phyloP scores from a whole-genome alignment of 495 filamentous ascomycete species.

The Chaetomium cochliodes region DNA sequence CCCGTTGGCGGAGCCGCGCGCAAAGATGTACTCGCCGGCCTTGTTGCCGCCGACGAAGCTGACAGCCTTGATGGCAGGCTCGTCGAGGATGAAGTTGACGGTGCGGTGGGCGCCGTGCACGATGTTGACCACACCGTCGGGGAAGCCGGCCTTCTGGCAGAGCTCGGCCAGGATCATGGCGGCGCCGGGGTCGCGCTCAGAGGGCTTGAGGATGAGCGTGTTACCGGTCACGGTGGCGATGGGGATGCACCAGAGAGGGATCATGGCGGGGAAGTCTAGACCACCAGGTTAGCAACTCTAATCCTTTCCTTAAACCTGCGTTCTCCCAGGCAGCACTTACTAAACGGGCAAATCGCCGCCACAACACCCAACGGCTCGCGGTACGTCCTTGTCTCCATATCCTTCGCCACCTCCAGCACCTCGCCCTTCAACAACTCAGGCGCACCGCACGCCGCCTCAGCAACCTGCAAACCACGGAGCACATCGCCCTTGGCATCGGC shows the following conservation, averaged over 20 bases:
- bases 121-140: slow-evolving; percentile 90
- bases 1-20: slow-evolving; percentile 88
- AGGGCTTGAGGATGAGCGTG: slow-evolving; percentile 92
- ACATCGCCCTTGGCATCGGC: slow-evolving; percentile 95
- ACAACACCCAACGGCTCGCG: slow-evolving; percentile 91
- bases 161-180: slow-evolving; percentile 97
- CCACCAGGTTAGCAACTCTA: slow-evolving; percentile 21
- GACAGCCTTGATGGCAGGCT: slow-evolving; percentile 95
- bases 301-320: neutral
- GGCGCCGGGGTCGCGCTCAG: slow-evolving; percentile 96
- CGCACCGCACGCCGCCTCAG: slow-evolving; percentile 92
- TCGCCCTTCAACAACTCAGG: slow-evolving; percentile 92
- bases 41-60: slow-evolving; percentile 96
- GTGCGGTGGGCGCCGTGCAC: slow-evolving; percentile 88
- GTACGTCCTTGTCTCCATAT: slow-evolving; percentile 97
- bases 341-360: slow-evolving; percentile 97
- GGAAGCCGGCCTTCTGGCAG: slow-evolving; percentile 87
- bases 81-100: slow-evolving; percentile 97
- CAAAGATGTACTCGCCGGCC: slow-evolving; percentile 95
- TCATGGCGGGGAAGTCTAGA: slow-evolving; percentile 99
- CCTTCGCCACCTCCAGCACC: slow-evolving; percentile 93
- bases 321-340: slow-evolving; percentile 53
- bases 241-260: slow-evolving; percentile 95
- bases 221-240: slow-evolving; percentile 94
- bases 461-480: slow-evolving; percentile 90